A percentile compares a stretch with the other conserved stretches of the same genome.
Conservation (phyloP, 345 rosid genomes). For the Hibiscus mutabilis region DNA sequence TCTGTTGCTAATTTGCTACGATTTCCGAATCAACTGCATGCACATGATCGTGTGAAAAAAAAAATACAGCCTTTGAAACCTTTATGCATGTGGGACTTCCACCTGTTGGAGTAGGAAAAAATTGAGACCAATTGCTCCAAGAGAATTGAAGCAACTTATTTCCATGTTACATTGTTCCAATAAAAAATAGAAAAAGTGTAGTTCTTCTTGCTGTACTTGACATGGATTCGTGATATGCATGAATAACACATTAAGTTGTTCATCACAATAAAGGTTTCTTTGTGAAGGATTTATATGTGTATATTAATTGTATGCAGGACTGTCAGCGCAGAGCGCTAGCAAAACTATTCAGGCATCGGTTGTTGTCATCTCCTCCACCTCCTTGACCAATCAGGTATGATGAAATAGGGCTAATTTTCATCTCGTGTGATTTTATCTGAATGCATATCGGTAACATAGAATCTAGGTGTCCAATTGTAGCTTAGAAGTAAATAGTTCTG, state of each 20-base stretch:
- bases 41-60: not conserved
- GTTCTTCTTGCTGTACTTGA: not conserved
- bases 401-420: not conserved
- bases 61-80: slow-evolving; percentile 4
- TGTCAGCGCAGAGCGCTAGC: slow-evolving; percentile 76
- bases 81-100: not conserved
- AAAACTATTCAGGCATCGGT: slow-evolving; percentile 61
- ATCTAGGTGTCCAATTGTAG: not conserved
- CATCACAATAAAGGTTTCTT: not conserved
- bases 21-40: not conserved
- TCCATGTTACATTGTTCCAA: not conserved
- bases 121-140: not conserved
- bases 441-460: not conserved
- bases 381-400: slow-evolving; percentile 31
- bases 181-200: not conserved
- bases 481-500: not conserved
- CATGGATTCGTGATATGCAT: not conserved
- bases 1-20: not conserved
- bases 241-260: not conserved
- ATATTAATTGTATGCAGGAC: slow-evolving; percentile 41
- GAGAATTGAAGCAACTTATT: not conserved
- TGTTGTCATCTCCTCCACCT: slow-evolving; percentile 26
- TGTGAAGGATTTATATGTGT: not conserved
- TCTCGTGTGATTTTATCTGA: not conserved
- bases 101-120: not conserved